phyloP scores from a whole-genome alignment of 495 filamentous ascomycete genomes.

The Tuber umbilicatum region DNA sequence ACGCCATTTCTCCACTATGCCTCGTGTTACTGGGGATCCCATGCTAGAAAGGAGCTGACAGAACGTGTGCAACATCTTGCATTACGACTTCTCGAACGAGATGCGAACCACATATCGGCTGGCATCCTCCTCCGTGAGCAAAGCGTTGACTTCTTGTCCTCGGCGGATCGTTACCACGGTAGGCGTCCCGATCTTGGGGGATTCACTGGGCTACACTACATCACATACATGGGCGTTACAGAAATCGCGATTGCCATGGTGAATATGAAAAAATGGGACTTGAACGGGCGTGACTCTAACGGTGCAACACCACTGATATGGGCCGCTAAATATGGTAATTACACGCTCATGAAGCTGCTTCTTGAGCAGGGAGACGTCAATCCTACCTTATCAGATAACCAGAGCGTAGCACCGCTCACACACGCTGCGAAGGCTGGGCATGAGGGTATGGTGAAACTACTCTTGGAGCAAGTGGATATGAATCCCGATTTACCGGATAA shows the following conservation, averaged over 20 bases:
- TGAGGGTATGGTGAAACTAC: neutral
- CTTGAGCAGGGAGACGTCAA: neutral
- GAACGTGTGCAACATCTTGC: neutral
- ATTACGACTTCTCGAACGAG: too few relatives aligned
- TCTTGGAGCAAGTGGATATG: neutral
- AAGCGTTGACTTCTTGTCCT: neutral
- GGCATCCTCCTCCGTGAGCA: neutral
- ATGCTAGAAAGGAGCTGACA: neutral
- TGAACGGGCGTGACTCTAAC: too few relatives aligned
- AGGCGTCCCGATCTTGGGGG: neutral
- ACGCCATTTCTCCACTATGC: neutral
- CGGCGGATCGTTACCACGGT: neutral
- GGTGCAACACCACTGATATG: too few relatives aligned
- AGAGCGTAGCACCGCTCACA: neutral
- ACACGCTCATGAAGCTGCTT: neutral
- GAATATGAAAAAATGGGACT: neutral
- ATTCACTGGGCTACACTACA: neutral
- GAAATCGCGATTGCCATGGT: neutral
- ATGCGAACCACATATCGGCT: neutral
- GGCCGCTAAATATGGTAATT: too few relatives aligned
- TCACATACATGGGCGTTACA: neutral
- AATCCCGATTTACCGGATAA: neutral
- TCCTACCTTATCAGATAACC: neutral
- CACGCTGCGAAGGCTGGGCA: neutral
- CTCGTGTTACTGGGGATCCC: neutral